Conservation (phyloP, 306 rosid species). For the Cucumis cinereus region DNA sequence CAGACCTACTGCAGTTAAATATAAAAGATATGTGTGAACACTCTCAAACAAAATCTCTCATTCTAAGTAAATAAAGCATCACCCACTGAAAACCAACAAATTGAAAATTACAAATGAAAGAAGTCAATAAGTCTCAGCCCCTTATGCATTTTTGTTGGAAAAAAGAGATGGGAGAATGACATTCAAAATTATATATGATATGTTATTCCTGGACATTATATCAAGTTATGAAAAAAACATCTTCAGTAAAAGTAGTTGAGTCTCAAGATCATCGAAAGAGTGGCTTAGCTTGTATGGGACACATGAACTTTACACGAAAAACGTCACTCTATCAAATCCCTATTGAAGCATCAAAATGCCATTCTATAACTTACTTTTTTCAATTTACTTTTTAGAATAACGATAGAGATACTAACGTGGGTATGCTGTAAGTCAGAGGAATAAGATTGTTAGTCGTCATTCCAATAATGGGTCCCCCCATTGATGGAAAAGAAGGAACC, state of each 20-base stretch:
- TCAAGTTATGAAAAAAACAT: neutral
- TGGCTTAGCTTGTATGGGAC: neutral
- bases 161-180: neutral
- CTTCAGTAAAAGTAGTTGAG: neutral
- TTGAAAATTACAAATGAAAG: neutral
- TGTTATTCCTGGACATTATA: neutral
- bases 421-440: conserved; percentile 74
- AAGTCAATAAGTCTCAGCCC: neutral
- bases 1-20: conserved; percentile 14
- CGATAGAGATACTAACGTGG: conserved; percentile 45
- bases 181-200: neutral
- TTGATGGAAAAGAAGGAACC: conserved; percentile 51
- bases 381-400: neutral
- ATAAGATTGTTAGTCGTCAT: conserved; percentile 45
- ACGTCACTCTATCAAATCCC: neutral
- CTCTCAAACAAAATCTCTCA: neutral
- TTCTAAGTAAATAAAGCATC: neutral
- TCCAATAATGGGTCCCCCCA: conserved; percentile 68
- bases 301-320: neutral
- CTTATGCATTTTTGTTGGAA: neutral
- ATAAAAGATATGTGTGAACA: neutral
- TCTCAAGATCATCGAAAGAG: neutral
- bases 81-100: neutral
- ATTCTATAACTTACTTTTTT: neutral
- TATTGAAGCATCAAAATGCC: neutral